Evolutionary conservation across 2,329 filamentous ascomycete species (phyloP), one percentile per base, ranked within the genome.

Genomic region (Coccinonectria pachysandricola): DNA sequence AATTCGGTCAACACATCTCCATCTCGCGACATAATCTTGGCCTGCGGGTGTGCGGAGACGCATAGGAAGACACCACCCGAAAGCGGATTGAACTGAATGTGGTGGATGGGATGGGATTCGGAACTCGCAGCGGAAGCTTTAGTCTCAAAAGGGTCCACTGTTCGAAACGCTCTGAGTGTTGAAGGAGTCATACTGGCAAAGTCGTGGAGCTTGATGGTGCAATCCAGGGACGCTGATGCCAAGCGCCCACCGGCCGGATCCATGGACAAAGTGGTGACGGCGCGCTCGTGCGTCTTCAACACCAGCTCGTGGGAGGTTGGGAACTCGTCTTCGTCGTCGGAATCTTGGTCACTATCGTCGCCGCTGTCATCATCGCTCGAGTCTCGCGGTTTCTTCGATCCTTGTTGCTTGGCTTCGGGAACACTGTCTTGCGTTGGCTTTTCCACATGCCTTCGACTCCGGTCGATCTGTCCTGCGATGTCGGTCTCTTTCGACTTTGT

Each of bases 181-280:
- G 86, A 91, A 2, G 87, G 85, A 1, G 88, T 95, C 79, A 98
- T 92, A 23, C 87, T 83, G 3, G 87, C 76, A 52, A 98, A 93
- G 52, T 98, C 88, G 59, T 95, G 86, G 11, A 98, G 66, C 50
- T 95, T 96, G 45, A 96, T 62, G 2, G 75, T 83, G 54, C 86
- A 92, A 56, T 98, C 91, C 34, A 79, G 81, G 5, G 87, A 95
- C 12, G 82, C 87, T n/a, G 85, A 91, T 24, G 88, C 75, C 49
- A 98, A 63, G 43, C 91, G 74, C 23, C 78, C 79, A 8, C 91
- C 91, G 0, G 86, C 76, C 1, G 83, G 77, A 56, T 98, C 91
- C 24, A 94, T 65, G 3, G 87, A 79, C 30, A 86, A 68, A 1
- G 82, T 79, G 6, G 88, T 95, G 21, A 96, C 74, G 5, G 87